Percentiles rank a stretch among this genome's conserved stretches.
Evolutionary conservation across 805 yeast genomes (phyloP).

Genomic region (Ogataea paradorogensis): DNA sequence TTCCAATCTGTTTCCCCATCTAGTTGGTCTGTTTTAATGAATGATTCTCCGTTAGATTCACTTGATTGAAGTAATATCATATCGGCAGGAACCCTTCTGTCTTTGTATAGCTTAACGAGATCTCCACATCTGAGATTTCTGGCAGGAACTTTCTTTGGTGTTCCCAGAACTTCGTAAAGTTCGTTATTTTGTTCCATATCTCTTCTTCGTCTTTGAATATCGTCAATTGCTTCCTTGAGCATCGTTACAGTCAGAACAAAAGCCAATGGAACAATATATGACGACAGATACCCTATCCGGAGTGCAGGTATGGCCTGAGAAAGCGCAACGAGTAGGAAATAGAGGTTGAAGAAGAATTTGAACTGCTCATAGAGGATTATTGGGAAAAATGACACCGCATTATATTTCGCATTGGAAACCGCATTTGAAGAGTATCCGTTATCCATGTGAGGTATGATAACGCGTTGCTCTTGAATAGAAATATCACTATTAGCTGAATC

Average conservation of each 20-base stretch:
- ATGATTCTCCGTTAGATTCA: slow-evolving; percentile 80
- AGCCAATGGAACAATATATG: slow-evolving; percentile 90
- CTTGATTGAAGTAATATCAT: slow-evolving; percentile 79
- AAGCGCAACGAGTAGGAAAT: slow-evolving; percentile 87
- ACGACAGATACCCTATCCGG: slow-evolving; percentile 88
- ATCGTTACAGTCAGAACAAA: slow-evolving; percentile 91
- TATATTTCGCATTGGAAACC: slow-evolving; percentile 91
- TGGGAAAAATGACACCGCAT: slow-evolving; percentile 84
- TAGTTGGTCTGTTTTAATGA: slow-evolving; percentile 93
- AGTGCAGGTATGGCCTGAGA: slow-evolving; percentile 89
- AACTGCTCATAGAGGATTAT: slow-evolving; percentile 90
- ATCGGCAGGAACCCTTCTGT: slow-evolving; percentile 91
- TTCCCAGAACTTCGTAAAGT: slow-evolving; percentile 65
- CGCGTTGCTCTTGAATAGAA: slow-evolving; percentile 27
- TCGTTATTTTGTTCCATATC: slow-evolving; percentile 89
- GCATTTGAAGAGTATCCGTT: slow-evolving; percentile 61
- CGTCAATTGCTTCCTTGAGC: slow-evolving; percentile 95
- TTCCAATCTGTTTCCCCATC: slow-evolving; percentile 99
- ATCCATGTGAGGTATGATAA: slow-evolving; percentile 39
- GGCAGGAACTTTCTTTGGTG: slow-evolving; percentile 43
- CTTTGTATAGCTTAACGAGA: slow-evolving; percentile 72
- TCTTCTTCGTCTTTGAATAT: slow-evolving; percentile 82
- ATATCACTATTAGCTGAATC: slow-evolving; percentile 11
- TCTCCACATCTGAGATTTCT: slow-evolving; percentile 82
- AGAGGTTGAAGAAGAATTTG: slow-evolving; percentile 92